Evolutionary conservation across 148 eudicot genomes (phyloP), one percentile per base, ranked within the genome.

Genomic region (Cornus suecica): DNA sequence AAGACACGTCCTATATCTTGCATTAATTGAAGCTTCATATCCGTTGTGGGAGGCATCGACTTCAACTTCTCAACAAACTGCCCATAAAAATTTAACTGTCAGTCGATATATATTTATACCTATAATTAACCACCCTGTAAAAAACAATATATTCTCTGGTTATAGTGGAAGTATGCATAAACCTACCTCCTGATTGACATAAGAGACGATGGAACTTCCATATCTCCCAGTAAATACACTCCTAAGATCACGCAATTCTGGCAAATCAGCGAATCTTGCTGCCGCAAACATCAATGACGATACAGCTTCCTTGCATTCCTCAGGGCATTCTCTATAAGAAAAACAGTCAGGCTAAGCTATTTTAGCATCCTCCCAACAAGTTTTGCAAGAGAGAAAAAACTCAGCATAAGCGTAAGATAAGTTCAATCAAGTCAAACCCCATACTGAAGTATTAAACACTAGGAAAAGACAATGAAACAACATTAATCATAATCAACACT

Each of bases 181-280:
- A 62, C 45, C 6, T 16, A 96, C 99, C 97, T 96, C 91, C 74
- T 83, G 80, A 71, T 84, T 88, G 71, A 81, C 86, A 72, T 66
- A 83, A 62, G 82, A 76, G 28, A 88, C 99, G 0, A 90, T 34
- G 26, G 75, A 56, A 66, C 85, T 88, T 66, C 90, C 98, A 42
- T 96, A 93, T 85, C 88, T 91, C 29, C 83, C 86, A n/a, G 80
- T 23, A 58, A 96, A 93, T 61, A 86, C 65, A 60, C 54, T 77
- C 80, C 98, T 93, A 7, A 96, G 86, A 60, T 90, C 90, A 1
- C 97, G 89, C 65, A 96, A 68, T 64, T 96, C 99, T 22, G 98
- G 97, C 74, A 96, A 73, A 80, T 91, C 97, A 69, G 97, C 94
- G 5, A 96, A 86, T 80, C 99, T 84, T 48, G 99, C 99, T 58